Evolutionary conservation across 192 early-diverging fungal species (phyloP).

Genomic region (Coemansia sp.): DNA sequence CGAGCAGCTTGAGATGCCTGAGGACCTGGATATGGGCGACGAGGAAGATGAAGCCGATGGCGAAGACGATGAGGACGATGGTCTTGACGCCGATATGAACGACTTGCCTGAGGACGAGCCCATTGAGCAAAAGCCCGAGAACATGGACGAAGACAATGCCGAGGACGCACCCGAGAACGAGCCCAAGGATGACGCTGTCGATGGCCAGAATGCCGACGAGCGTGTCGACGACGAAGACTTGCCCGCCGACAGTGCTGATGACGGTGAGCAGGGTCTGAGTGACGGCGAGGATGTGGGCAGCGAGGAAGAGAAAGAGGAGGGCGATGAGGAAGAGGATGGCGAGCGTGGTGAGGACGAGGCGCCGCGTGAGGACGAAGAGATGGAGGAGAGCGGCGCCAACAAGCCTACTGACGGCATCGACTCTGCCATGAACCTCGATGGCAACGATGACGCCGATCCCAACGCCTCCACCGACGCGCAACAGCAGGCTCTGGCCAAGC

Average conservation of each 20-base stretch:
- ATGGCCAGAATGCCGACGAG: conserved; percentile 44
- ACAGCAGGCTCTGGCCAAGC: conserved; percentile 37
- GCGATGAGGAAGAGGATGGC: conserved; percentile 53
- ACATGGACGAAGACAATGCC: conserved; percentile 46
- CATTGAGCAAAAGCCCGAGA: conserved; percentile 47
- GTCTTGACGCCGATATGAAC: conserved; percentile 57
- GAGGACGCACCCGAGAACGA: conserved; percentile 23
- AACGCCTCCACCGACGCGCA: conserved; percentile 37
- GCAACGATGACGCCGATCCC: conserved; percentile 48
- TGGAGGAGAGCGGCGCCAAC: conserved; percentile 58
- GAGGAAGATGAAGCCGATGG: conserved; percentile 44
- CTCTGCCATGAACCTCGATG: conserved; percentile 62
- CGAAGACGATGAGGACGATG: conserved; percentile 51
- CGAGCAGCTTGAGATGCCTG: conserved; percentile 63
- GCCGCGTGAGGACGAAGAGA: conserved; percentile 38
- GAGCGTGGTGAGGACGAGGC: conserved; percentile 42
- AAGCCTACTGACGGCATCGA: conserved; percentile 63
- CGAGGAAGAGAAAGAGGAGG: conserved; percentile 37
- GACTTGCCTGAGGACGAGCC: conserved; percentile 61
- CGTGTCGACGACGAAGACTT: conserved; percentile 27
- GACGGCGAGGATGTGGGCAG: conserved; percentile 38
- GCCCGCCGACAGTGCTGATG: conserved; percentile 21
- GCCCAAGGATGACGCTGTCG: conserved; percentile 25
- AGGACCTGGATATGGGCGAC: conserved; percentile 63
- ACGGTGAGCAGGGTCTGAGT: conserved; percentile 29